phyloP scores from a whole-genome alignment of 2,329 filamentous ascomycete species.

The Arthrobotrys iridis region DNA sequence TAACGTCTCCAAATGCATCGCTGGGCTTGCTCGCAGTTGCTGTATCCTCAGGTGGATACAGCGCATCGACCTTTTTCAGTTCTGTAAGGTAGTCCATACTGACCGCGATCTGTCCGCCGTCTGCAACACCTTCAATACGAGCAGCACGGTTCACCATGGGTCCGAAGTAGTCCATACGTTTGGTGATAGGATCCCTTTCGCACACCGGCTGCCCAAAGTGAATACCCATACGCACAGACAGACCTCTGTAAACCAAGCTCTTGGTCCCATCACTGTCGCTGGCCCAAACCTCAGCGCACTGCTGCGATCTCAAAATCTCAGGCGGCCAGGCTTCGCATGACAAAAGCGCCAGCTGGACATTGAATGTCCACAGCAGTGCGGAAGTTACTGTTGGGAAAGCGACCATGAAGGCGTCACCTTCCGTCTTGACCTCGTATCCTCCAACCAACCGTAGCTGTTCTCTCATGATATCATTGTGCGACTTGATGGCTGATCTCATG shows the following conservation, averaged over 20 bases:
- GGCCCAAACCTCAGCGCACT: constrained; percentile 69
- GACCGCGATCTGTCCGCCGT: constrained; percentile 96
- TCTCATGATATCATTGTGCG: constrained; percentile 97
- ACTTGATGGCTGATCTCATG: constrained; percentile 95
- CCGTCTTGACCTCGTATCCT: constrained; percentile 98
- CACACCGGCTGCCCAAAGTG: constrained; percentile 95
- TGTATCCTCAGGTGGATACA: constrained; percentile 76
- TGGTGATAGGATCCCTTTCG: constrained; percentile 93
- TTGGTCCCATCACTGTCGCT: constrained; percentile 83
- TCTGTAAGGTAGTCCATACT: constrained; percentile 97
- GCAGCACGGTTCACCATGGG: constrained; percentile 99
- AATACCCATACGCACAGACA: constrained; percentile 97
- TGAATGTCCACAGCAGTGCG: constrained; percentile 94
- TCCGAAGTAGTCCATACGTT: constrained; percentile 99
- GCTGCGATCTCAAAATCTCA: constrained; percentile 86
- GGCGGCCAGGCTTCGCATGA: constrained; percentile 83
- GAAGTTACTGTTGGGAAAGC: constrained; percentile 96
- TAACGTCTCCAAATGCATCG: constrained; percentile 79
- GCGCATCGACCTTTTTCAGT: constrained; percentile 68
- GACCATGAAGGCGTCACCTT: constrained; percentile 99
- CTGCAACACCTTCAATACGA: constrained; percentile 90
- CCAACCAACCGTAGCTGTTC: constrained; percentile 91
- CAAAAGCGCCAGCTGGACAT: constrained; percentile 85
- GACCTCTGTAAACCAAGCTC: constrained; percentile 87
- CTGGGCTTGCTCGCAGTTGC: constrained; percentile 75